These are phyloP conservation scores for Takakia lepidozioides DNA, from an alignment of 225 moss, liverwort and hornwort genomes.

Conservation along the genomic window DNA sequence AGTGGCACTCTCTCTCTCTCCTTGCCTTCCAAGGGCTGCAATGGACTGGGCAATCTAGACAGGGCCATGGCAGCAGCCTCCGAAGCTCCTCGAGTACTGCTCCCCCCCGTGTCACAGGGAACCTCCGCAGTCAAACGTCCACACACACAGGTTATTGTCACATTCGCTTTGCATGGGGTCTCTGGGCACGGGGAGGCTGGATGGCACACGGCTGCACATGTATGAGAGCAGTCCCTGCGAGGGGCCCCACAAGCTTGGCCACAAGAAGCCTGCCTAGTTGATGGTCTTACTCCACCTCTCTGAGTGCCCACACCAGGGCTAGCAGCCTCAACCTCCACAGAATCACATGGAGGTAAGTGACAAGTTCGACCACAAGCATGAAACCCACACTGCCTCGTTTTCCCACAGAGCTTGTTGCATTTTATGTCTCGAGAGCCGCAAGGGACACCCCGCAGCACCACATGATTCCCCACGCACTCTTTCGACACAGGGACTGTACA, in stretches of 20 bases:
- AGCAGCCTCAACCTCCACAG: slow-evolving; percentile 19
- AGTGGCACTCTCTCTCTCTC: slow-evolving; percentile 58
- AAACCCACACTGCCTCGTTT: slow-evolving; percentile 82
- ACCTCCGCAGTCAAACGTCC: slow-evolving; percentile 78
- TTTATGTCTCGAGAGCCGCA: slow-evolving; percentile 90
- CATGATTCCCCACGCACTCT: slow-evolving; percentile 91
- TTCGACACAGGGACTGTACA: slow-evolving; percentile 83
- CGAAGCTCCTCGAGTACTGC: slow-evolving; percentile 24
- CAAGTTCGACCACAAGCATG: slow-evolving; percentile 79
- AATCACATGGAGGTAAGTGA: slow-evolving; percentile 67
- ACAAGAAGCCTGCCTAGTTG: slow-evolving; percentile 51
- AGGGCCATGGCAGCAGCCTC: slow-evolving; percentile 59
- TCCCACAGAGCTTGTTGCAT: slow-evolving; percentile 94
- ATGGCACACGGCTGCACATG: slow-evolving; percentile 71
- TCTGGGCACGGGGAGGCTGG: slow-evolving; percentile 78
- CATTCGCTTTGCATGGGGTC: slow-evolving; percentile 67
- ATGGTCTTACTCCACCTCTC: too few relatives aligned
- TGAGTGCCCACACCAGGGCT: too few relatives aligned
- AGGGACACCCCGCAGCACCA: slow-evolving; percentile 73
- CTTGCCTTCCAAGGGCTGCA: slow-evolving; percentile 70
- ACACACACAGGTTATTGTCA: slow-evolving; percentile 71
- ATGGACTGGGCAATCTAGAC: slow-evolving; percentile 53
- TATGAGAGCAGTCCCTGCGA: slow-evolving; percentile 87
- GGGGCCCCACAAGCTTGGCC: slow-evolving; percentile 90
- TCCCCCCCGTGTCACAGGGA: slow-evolving; percentile 77